phyloP scores from a whole-genome alignment of 495 filamentous ascomycete genomes.

The Aspergillus saccharolyticus region DNA sequence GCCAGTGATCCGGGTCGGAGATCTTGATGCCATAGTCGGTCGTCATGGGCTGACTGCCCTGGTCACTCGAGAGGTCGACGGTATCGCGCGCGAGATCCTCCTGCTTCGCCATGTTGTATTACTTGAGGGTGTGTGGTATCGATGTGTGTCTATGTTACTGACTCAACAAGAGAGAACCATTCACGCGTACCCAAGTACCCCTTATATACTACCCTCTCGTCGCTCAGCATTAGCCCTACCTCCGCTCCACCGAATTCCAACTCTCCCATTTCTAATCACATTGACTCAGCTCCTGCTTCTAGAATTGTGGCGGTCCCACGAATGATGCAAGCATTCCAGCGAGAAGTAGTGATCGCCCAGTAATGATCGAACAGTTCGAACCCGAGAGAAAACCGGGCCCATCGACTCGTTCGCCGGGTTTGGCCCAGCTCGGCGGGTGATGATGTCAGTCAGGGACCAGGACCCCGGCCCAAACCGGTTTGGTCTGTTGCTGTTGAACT shows the following conservation, averaged over 20 bases:
- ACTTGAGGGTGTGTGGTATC: neutral
- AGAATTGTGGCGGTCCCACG: neutral
- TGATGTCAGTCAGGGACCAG: too few species aligned
- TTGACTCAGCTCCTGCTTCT: neutral
- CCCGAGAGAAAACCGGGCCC: too few species aligned
- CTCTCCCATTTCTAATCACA: neutral
- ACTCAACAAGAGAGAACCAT: neutral
- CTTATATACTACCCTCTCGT: neutral
- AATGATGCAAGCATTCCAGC: neutral
- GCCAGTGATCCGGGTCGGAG: constrained; percentile 72
- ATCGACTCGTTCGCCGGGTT: too few species aligned
- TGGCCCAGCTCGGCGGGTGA: too few species aligned
- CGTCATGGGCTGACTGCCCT: constrained; percentile 47
- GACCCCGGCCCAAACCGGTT: too few species aligned
- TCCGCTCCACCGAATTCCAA: neutral
- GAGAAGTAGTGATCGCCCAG: neutral
- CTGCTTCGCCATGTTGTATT: constrained; percentile 1
- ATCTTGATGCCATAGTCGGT: constrained; percentile 78
- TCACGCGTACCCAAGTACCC: too few species aligned
- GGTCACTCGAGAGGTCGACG: neutral
- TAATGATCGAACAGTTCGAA: too few species aligned
- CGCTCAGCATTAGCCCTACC: constrained; percentile 1
- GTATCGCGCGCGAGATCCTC: constrained; percentile 6
- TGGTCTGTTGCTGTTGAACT: too few species aligned
- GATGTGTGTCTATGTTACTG: neutral